phyloP scores from a whole-genome alignment of 768 basidiomycete species.

The Boletus reticulatus region DNA sequence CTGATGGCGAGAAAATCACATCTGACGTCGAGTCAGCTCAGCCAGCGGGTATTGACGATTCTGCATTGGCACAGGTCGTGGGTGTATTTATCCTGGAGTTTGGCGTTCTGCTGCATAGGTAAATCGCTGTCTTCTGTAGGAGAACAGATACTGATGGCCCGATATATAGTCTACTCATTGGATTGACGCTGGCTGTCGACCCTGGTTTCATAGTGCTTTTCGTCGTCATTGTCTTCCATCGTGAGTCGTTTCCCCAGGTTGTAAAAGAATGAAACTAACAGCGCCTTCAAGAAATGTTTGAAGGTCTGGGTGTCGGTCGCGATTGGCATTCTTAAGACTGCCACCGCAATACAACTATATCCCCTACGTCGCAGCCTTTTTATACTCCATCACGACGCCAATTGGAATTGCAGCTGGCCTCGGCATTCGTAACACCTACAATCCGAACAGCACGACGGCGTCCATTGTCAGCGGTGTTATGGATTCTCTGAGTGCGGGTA shows the following conservation, averaged over 20 bases:
- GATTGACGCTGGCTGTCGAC: slow-evolving; percentile 88
- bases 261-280: neutral
- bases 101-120: slow-evolving; percentile 87
- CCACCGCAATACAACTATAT: slow-evolving; percentile 52
- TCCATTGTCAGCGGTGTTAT: slow-evolving; percentile 82
- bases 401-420: slow-evolving; percentile 86
- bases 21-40: slow-evolving; percentile 30
- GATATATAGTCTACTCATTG: slow-evolving; percentile 67
- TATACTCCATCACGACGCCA: slow-evolving; percentile 81
- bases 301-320: slow-evolving; percentile 93
- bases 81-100: slow-evolving; percentile 93
- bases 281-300: slow-evolving; percentile 71
- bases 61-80: slow-evolving; percentile 66
- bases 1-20: slow-evolving; percentile 2
- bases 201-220: slow-evolving; percentile 81
- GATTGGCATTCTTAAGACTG: slow-evolving; percentile 76
- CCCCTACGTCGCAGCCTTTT: slow-evolving; percentile 55
- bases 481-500: slow-evolving; percentile 84
- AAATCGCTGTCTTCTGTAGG: neutral
- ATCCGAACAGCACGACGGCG: slow-evolving; percentile 72
- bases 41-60: slow-evolving; percentile 34
- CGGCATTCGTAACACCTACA: slow-evolving; percentile 74
- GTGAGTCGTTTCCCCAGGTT: slow-evolving; percentile 45
- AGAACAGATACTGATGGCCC: neutral
- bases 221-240: slow-evolving; percentile 88